A percentile compares a stretch with the other conserved stretches of the same genome.
Conservation (phyloP, 768 basidiomycete genomes). For the Naganishia onofrii region DNA sequence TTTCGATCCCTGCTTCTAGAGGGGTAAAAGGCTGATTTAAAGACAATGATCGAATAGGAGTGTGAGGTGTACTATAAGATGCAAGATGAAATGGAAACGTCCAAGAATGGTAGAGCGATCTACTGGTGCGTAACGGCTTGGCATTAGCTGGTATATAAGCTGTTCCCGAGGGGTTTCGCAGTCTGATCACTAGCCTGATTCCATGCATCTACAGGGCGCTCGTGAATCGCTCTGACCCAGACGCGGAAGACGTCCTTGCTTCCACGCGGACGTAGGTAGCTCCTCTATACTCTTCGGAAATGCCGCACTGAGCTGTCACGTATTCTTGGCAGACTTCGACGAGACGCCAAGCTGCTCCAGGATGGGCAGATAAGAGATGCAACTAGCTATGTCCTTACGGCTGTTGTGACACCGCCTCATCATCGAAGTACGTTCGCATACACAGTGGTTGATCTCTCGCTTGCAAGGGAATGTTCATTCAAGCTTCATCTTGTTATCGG, state of each 20-base stretch:
- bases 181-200: neutral
- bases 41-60: neutral
- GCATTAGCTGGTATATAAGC: too few relatives aligned
- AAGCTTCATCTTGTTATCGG: neutral
- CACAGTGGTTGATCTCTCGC: neutral
- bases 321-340: neutral
- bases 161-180: too few relatives aligned
- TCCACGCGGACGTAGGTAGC: constrained; percentile 9
- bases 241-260: constrained; percentile 6
- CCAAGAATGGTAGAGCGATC: neutral
- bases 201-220: neutral
- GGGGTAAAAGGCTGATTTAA: too few relatives aligned
- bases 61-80: neutral
- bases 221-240: constrained; percentile 4
- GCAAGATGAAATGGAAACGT: neutral
- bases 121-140: neutral
- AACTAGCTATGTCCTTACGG: constrained; percentile 8
- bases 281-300: too few relatives aligned
- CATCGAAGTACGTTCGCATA: constrained; percentile 13
- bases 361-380: constrained; percentile 4
- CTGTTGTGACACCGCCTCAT: constrained; percentile 18
- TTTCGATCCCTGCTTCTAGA: too few relatives aligned
- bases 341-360: constrained; percentile 11
- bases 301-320: neutral
- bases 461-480: neutral